Base-by-base conservation (phyloP, 305 asterid species). In the Coffea humblotiana region DNA sequence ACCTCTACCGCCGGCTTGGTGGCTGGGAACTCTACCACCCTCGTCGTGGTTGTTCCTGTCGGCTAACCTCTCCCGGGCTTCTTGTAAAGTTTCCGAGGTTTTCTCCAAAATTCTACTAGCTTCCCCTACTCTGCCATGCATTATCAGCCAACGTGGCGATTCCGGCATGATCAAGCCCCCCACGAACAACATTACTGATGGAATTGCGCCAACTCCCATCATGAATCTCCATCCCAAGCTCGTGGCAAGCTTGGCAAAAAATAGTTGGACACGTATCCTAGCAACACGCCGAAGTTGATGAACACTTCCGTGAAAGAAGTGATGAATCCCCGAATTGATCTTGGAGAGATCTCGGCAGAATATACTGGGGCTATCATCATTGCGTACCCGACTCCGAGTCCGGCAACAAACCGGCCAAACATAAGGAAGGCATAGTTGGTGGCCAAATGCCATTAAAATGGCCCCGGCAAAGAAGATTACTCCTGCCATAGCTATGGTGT, bases 321-420 rank as follows among this genome's bases (percentile, higher is more conserved):
- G 81, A 92, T 94, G 80, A 91, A 92, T 35, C 97, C 97, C 9
- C 95, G 87, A 45, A 89, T 78, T n/a, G 92, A 83, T 21, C 91
- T 90, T 80, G 97, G 97, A 27, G 97, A 84, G 51, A 93, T 88
- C 90, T 93, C 97, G 3, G 97, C 93, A 66, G 98, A 88, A 90
- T 93, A 93, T 8, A 93, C 94, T n/a, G 97, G 97, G 37, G 97
- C 97, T 0, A 93, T 90, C 91, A 91, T 90, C 71, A 90, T 90
- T 8, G 94, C 95, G n/a, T 88, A 93, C 10, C 97, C 97, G 45
- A 93, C 94, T 0, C 95, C 97, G 13, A 91, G 82, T 8, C 97
- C 97, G 80, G 92, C 94, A 3, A 91, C 90, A 45, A 93, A 93
- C 23, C 95, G 88, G 32, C 94, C 97, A 0, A 81, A 88, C 97